Conservation (phyloP, 2,329 filamentous ascomycete genomes). For the Cercospora sp. region DNA sequence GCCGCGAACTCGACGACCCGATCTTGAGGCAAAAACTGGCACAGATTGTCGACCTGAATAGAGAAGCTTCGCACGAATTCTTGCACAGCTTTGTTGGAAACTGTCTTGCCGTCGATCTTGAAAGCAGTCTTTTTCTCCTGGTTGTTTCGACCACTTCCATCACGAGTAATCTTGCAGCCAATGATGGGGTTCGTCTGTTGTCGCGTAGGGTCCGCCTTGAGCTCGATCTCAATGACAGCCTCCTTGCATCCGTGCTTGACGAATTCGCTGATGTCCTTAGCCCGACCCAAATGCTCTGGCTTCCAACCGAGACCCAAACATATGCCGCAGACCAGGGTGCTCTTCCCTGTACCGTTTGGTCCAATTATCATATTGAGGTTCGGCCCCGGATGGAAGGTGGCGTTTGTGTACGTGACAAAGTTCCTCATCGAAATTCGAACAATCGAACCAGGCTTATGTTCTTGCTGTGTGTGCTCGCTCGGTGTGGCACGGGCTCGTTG, state of each 20-base stretch:
- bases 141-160: conserved; percentile 51
- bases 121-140: conserved; percentile 71
- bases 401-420: conserved; percentile 92
- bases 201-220: conserved; percentile 61
- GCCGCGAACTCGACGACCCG: conserved; percentile 91
- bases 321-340: conserved; percentile 93
- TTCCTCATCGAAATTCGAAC: conserved; percentile 81
- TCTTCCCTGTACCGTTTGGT: conserved; percentile 98
- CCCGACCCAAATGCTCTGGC: conserved; percentile 78
- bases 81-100: conserved; percentile 63
- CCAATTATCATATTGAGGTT: conserved; percentile 98
- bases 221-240: conserved; percentile 86
- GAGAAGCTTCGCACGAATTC: conserved; percentile 68
- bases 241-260: conserved; percentile 83
- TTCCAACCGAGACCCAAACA: conserved; percentile 87
- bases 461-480: conserved; percentile 14
- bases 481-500: conserved; percentile 15
- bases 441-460: conserved; percentile 74
- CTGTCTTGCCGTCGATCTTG: conserved; percentile 68
- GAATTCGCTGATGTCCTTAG: conserved; percentile 81
- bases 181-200: conserved; percentile 70
- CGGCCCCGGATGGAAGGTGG: conserved; percentile 87
- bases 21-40: conserved; percentile 95
- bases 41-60: conserved; percentile 97
- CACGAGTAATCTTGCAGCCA: conserved; percentile 72